Conservation (phyloP, 164 flowering plant species). For the Buxus sempervirens region DNA sequence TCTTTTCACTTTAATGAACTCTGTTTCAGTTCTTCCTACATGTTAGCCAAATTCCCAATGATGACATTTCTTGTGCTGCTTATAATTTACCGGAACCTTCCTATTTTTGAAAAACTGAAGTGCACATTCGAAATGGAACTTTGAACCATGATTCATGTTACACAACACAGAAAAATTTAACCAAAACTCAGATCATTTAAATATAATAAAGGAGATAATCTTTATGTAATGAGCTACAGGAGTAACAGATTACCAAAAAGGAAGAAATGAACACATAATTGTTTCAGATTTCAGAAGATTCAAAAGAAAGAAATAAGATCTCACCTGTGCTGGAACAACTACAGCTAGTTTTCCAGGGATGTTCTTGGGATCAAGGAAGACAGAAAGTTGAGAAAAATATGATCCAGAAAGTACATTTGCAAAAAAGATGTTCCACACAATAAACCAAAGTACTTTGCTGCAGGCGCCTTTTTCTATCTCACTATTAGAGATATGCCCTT, state of each 20-base stretch:
- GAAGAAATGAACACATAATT: not conserved
- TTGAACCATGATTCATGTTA: no score
- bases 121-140: no score
- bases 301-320: not conserved
- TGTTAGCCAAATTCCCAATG: no score
- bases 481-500: conserved; percentile 74
- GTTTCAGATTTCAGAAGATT: not conserved
- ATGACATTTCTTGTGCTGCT: no score
- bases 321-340: conserved; percentile 89
- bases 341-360: conserved; percentile 64
- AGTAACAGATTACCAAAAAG: not conserved
- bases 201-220: no score
- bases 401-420: conserved; percentile 87
- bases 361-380: conserved; percentile 68
- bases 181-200: no score
- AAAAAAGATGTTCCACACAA: conserved; percentile 91
- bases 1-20: no score
- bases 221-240: not conserved
- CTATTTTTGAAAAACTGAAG: no score
- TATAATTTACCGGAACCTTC: no score
- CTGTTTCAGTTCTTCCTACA: no score
- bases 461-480: conserved; percentile 85
- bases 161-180: no score
- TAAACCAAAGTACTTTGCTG: conserved; percentile 67
- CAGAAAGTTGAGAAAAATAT: conserved; percentile 32